Evolutionary conservation across 2,329 filamentous ascomycete genomes (phyloP).

Genomic region (Trichoderma sp.): DNA sequence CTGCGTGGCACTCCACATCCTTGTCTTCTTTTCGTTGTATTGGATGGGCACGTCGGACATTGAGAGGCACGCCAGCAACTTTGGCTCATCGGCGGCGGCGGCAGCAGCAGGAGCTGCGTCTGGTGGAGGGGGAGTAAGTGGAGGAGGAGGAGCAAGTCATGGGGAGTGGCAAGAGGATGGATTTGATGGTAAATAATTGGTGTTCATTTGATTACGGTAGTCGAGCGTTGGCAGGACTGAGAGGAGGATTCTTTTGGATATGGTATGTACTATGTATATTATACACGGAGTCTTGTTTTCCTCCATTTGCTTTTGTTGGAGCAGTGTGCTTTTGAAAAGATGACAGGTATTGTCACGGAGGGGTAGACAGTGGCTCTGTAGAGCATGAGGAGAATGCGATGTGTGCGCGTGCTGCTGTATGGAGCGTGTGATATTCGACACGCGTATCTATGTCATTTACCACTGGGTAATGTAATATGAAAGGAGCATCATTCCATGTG

Average conservation of each 20-base stretch:
- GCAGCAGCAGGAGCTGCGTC: constrained; percentile 45
- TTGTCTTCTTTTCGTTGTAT: constrained; percentile 86
- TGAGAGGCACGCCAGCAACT: constrained; percentile 59
- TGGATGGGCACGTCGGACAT: constrained; percentile 73
- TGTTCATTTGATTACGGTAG: not conserved
- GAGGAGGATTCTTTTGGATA: not conserved
- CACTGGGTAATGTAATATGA: not conserved
- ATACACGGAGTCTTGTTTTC: not conserved
- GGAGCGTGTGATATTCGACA: too few species aligned
- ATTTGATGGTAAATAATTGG: constrained; percentile 46
- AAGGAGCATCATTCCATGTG: not conserved
- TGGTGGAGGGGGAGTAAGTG: constrained; percentile 26
- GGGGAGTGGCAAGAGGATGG: constrained; percentile 67
- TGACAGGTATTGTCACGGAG: not conserved
- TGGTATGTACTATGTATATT: constrained; percentile 8
- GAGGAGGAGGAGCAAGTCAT: constrained; percentile 36
- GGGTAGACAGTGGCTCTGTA: not conserved
- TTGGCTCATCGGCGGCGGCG: constrained; percentile 51
- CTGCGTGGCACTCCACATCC: constrained; percentile 81
- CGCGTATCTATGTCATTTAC: not conserved
- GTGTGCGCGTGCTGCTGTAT: not conserved
- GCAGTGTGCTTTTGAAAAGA: not conserved
- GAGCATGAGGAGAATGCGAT: not conserved
- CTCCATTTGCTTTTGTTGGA: not conserved
- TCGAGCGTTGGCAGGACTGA: not conserved